These are phyloP conservation scores for Salix purpurea DNA, from an alignment of 345 rosid species.

Conservation along the genomic window DNA sequence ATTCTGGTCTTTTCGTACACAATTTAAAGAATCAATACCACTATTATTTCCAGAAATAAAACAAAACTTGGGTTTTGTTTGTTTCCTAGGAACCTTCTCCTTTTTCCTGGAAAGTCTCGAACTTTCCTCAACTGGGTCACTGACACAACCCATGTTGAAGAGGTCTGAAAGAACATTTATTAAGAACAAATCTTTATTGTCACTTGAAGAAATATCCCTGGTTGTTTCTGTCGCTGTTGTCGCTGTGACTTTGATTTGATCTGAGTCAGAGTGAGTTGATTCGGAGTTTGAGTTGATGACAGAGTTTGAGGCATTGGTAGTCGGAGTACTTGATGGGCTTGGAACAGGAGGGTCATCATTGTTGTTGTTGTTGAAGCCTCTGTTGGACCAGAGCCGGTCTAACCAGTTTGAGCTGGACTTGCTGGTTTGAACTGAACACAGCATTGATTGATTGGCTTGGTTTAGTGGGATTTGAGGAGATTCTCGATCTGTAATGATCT, in stretches of 20 bases:
- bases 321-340: conserved; percentile 21
- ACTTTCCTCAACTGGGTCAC: conserved; percentile 2
- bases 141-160: conserved; percentile 49
- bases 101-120: conserved; percentile 33
- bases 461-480: not conserved
- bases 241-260: conserved; percentile 12
- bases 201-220: not conserved
- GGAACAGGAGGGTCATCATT: conserved; percentile 33
- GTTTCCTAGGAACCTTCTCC: conserved; percentile 52
- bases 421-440: not conserved
- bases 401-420: conserved; percentile 69
- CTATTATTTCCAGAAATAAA: conserved; percentile 21
- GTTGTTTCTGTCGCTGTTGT: conserved; percentile 12
- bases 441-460: not conserved
- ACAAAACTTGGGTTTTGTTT: conserved; percentile 69
- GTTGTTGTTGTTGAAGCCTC: conserved; percentile 51
- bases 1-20: conserved; percentile 21
- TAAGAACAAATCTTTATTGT: conserved; percentile 48
- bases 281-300: conserved; percentile 6
- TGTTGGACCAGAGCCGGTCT: conserved; percentile 77
- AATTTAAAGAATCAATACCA: conserved; percentile 1
- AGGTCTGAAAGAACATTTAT: conserved; percentile 72
- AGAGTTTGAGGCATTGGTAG: conserved; percentile 38
- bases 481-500: not conserved
- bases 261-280: conserved; percentile 31